A percentile compares a stretch with the other conserved stretches of the same genome.
Conservation (phyloP, 2,329 filamentous ascomycete genomes). For the Chaetothyriales sp. region DNA sequence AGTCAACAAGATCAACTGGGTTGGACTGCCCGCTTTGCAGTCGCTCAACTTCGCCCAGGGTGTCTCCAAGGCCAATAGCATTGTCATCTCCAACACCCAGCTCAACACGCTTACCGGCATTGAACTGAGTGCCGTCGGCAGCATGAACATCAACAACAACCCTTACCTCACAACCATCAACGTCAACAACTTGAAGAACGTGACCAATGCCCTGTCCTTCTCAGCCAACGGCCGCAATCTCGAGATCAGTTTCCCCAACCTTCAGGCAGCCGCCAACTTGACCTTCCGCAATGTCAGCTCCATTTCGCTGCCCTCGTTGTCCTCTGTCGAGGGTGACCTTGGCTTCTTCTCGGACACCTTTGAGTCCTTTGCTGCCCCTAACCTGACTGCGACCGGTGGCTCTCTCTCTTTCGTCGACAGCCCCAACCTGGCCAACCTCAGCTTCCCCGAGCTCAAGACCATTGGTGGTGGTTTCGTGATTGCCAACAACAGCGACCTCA, state of each 20-base stretch:
- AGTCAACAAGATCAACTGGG: constrained; percentile 55
- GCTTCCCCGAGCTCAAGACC: constrained; percentile 50
- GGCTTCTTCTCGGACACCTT: constrained; percentile 64
- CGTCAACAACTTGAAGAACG: constrained; percentile 58
- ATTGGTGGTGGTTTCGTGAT: constrained; percentile 68
- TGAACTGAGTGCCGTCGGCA: constrained; percentile 55
- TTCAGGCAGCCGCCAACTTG: constrained; percentile 64
- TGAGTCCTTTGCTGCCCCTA: constrained; percentile 29
- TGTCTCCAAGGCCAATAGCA: constrained; percentile 51
- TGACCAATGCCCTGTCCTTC: constrained; percentile 56
- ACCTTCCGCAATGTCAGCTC: constrained; percentile 66
- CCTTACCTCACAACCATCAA: constrained; percentile 57
- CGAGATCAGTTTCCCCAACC: constrained; percentile 58
- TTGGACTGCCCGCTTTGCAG: constrained; percentile 52
- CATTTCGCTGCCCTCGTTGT: constrained; percentile 58
- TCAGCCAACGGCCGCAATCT: constrained; percentile 65
- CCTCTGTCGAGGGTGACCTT: constrained; percentile 59
- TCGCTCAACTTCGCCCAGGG: constrained; percentile 44
- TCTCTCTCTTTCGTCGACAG: constrained; percentile 45
- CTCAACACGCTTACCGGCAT: constrained; percentile 66
- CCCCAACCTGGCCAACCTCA: constrained; percentile 52
- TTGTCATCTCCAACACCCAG: constrained; percentile 75
- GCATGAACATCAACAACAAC: constrained; percentile 85
- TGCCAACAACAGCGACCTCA: constrained; percentile 71
- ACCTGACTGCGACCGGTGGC: constrained; percentile 32